Evolutionary conservation across 2,329 filamentous ascomycete species (phyloP), one percentile per base, ranked within the genome.

Genomic region (Colletotrichum filicis): DNA sequence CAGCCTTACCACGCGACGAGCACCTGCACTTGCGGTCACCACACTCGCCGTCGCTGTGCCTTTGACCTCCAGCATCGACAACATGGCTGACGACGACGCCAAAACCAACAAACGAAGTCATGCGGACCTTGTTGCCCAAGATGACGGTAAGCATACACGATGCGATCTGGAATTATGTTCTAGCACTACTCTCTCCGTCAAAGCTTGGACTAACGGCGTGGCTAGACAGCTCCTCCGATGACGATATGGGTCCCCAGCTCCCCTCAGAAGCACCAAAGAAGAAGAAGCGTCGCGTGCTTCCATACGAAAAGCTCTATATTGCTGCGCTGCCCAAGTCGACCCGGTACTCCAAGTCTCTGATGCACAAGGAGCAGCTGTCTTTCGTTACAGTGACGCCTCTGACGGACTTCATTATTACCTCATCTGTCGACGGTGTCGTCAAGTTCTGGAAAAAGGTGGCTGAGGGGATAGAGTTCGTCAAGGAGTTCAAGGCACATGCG

Each of bases 371-470:
- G 77, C 95, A 98, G 84, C 85, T 99, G 62, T 90, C 93, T 70
- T 98, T 95, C 79, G 90, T 94, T 75, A 97, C 92, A 14, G 92
- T 98, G 81, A 98, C 97, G 1, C 95, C 95, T 1, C 86, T 93
- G 73, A 98, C 96, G 73, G 97, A 98, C 77, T 99, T 99, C 80
- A 87, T 99, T 49, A 97, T 99, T 75, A 99, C 97, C 1, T 94
- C 94, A 74, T 98, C 97, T 0, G 85, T 94, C 56, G 97, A 99
- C 80, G 97, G 97, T n/a, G 93, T 96, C 0, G 96, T 98, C 77
- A 99, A 99, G 83, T 99, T 99, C 82, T 99, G 97, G 97, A 99
- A 99, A 86, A 99, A 99, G 85, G 90, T 94, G 75, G 92, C 91
- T 1, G 92, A 94, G 42, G 94, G 94, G 1, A 94, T 99, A 71